Conservation (phyloP, 805 yeast genomes). For the Candida hispaniensis region DNA sequence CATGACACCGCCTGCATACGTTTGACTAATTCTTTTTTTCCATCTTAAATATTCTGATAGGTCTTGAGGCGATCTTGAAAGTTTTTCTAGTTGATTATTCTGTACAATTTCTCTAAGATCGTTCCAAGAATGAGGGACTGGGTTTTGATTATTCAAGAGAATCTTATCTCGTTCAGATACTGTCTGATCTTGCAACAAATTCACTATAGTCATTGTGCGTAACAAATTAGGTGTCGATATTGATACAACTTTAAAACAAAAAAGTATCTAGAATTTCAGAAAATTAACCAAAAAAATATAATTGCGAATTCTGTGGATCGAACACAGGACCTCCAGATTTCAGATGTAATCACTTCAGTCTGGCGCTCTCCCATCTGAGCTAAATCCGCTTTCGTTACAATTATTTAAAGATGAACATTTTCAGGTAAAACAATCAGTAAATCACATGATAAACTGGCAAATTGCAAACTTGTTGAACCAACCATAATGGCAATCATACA, state of each 20-base stretch:
- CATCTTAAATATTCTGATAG: constrained; percentile 8
- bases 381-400: too few relatives aligned
- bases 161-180: constrained; percentile 8
- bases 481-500: too few relatives aligned
- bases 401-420: too few relatives aligned
- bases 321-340: constrained; percentile 72
- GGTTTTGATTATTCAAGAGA: constrained; percentile 2
- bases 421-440: too few relatives aligned
- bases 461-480: too few relatives aligned
- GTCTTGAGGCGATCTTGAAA: constrained; percentile 7
- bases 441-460: too few relatives aligned
- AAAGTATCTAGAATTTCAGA: not conserved
- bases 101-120: constrained; percentile 6
- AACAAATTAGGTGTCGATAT: not conserved
- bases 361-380: constrained; percentile 34
- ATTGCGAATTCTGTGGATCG: constrained; percentile 50
- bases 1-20: constrained; percentile 15
- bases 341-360: constrained; percentile 31
- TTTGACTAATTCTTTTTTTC: constrained; percentile 6
- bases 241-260: not conserved
- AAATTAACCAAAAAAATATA: constrained; percentile 2
- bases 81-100: constrained; percentile 6
- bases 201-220: constrained; percentile 2
- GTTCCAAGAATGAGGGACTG: constrained; percentile 2
- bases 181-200: constrained; percentile 1